Base-by-base conservation (phyloP, 495 filamentous ascomycete species). In the Xylaria telfairii region DNA sequence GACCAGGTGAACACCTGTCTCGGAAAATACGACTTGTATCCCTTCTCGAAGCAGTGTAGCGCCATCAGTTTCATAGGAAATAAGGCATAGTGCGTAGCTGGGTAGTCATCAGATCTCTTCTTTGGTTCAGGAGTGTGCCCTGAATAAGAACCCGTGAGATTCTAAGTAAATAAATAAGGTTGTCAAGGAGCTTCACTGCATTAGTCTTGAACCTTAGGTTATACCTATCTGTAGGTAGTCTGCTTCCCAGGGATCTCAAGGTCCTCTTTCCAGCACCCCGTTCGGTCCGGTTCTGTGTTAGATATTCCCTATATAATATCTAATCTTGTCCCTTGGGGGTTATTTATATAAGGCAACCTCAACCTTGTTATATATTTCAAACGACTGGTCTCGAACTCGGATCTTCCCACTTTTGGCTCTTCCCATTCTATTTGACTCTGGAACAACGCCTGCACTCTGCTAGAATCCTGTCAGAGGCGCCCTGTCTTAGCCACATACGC, bases 61-160 rank as follows among this genome's bases (percentile, higher is more conserved):
- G 42, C 13, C 19, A 37, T 19, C 42, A 21, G 10, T 34, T 65
- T 37, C 19, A 34, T 5, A 30, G 0, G 62, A 37, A 49, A 32
- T 30, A 65, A 17, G 9, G 30, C 8, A 51, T 15, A 19, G 28
- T 15, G 19, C 15, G 8, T 37, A 37, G 42, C 13, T 37, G 24
- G 34, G 32, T 28, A 30, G 60, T 32, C 21, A 28, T 47, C 24
- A 6, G 51, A 63, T 26, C 10, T 10, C 41, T 17, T 47, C 62
- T 10, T 21, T 28, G 44, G 37, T 15, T 42, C 34, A 7, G 2
- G 37, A 15, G 37, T 24, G 28, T 54, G 44, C 4, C n/a, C 28
- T 66, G 28, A 66, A 66, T 66, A 66, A 66, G 46, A 66, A n/a
- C 59, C 59, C 28, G 21, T 41, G 64, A 24, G 47, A 53, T 12